Evolutionary conservation across 1,284 basidiomycete species (phyloP), one percentile per base, ranked within the genome.

Genomic region (Lentinula novae-zelandiae): DNA sequence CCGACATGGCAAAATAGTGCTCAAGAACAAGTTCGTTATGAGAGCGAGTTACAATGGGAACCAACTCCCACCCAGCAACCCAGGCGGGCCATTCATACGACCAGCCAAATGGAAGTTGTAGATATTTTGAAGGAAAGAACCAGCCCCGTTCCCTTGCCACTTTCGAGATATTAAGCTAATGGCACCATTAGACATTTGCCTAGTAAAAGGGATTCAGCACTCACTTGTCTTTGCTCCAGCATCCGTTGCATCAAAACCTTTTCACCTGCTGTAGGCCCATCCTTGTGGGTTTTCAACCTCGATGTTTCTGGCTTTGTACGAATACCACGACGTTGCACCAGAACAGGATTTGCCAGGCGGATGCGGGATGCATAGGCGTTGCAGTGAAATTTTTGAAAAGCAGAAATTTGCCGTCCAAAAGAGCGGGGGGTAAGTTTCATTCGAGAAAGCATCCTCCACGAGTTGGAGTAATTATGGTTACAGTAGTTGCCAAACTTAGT

Each of bases 21-120:
- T 58, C 57, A 8, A 58, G 50, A 6, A 52, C 17, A 51, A 58
- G 57, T 31, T 58, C 57, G 7, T 50, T 52, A 17, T 58, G 49
- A 27, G 49, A 52, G 5, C 57, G 57, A 33, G 38, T 33, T 34
- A 51, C 49, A 5, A 58, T 58, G 22, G 57, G 57, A 0, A 58
- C 38, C 34, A 58, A 38, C 17, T 58, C 57, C 57, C 57, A 58
- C 8, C 57, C 57, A 17, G 57, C 57, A 34, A 58, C 49, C 57
- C 57, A 58, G 13, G 39, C 49, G 10, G 38, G 8, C 57, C 57
- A 58, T n/a, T 39, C 36, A 22, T 52, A 58, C 10, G 57, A 58
- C 57, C 57, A 58, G 5, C 57, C 57, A n/a, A 8, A 13, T n/a
- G 54, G 54, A 44, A 9, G 40, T 10, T 44, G 8, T 15, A 50